Base-by-base conservation (phyloP, 371 early-diverging fungal genomes). In the Sporodiniella umbellata region DNA sequence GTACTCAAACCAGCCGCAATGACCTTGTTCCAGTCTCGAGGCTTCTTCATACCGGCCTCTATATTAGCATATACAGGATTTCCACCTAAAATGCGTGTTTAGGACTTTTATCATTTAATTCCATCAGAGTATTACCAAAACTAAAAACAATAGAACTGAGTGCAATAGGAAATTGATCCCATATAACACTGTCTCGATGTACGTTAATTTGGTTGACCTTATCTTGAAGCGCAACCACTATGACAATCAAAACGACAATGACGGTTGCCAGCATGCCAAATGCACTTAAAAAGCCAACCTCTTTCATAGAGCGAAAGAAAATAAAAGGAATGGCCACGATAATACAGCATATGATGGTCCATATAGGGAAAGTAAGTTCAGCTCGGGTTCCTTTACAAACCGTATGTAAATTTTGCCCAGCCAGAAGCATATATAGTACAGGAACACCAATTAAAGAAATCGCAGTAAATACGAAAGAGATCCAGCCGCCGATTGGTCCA, bases 31-130 rank as follows among this genome's bases (percentile, higher is more conserved):
- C 93, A 95, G 31, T 81, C 58, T 45, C 80, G 59, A 37, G 90
- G 93, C 24, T 81, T 56, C 42, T 75, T 68, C 93, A 95, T 92
- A 21, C 88, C 83, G 37, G 80, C 80, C 62, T 92, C 91, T 2
- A 92, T 83, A 54, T 90, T 86, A 8, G 68, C 54, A 38, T 71
- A 75, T 1, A 75, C 68, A 0, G 59, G 59, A 18, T 53, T 53
- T 30, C 59, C 59, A 39, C 58, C 56, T 56, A 46, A 4, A 5
- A 19, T 19, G 10, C 33, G 25, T n/a, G n/a, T n/a, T n/a, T n/a
- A n/a, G n/a, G n/a, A n/a, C n/a, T n/a, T n/a, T n/a, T n/a, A n/a
- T n/a, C n/a, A n/a, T n/a, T n/a, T n/a, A n/a, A n/a, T n/a, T n/a
- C n/a, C n/a, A n/a, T n/a, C n/a, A n/a, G n/a, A n/a, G n/a, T n/a